These are phyloP conservation scores for Calophaca sinica DNA, from an alignment of 306 rosid genomes.

Conservation along the genomic window DNA sequence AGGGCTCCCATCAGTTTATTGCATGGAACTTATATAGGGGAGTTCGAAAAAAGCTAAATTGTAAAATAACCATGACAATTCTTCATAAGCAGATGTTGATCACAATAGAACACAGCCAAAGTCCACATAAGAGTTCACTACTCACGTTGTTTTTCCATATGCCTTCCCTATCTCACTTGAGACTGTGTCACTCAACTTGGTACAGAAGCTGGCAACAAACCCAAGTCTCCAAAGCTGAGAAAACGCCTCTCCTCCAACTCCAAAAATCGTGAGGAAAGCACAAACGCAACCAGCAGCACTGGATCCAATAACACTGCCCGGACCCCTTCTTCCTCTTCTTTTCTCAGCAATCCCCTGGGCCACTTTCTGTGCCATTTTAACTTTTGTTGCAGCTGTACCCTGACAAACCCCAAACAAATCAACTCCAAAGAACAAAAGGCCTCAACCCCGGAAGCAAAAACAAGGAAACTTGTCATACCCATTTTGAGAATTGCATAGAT, in stretches of 20 bases:
- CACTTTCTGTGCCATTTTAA: conserved; percentile 89
- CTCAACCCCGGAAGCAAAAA: conserved; percentile 36
- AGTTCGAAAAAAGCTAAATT: not conserved
- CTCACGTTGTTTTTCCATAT: conserved; percentile 92
- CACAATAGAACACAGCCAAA: conserved; percentile 16
- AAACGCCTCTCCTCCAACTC: conserved; percentile 74
- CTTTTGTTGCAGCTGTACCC: conserved; percentile 97
- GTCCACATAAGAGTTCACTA: conserved; percentile 18
- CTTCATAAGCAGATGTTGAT: conserved; percentile 17
- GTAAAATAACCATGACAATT: too few species aligned
- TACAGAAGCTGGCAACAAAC: conserved; percentile 94
- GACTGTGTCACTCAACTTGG: conserved; percentile 95
- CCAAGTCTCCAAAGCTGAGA: conserved; percentile 84
- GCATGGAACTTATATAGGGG: conserved; percentile 1
- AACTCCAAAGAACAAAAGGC: conserved; percentile 44
- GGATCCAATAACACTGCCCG: conserved; percentile 93
- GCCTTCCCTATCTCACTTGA: conserved; percentile 99
- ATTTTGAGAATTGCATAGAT: conserved; percentile 35
- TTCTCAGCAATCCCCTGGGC: conserved; percentile 96
- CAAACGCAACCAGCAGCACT: conserved; percentile 96
- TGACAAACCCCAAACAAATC: conserved; percentile 48
- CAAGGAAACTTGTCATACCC: not conserved
- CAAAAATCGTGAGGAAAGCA: conserved; percentile 73
- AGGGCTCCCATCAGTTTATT: conserved; percentile 22
- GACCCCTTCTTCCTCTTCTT: conserved; percentile 96